Percentiles rank a stretch among this genome's conserved stretches.
Conservation (phyloP, 768 basidiomycete species). For the Dentipellis fragilis region DNA sequence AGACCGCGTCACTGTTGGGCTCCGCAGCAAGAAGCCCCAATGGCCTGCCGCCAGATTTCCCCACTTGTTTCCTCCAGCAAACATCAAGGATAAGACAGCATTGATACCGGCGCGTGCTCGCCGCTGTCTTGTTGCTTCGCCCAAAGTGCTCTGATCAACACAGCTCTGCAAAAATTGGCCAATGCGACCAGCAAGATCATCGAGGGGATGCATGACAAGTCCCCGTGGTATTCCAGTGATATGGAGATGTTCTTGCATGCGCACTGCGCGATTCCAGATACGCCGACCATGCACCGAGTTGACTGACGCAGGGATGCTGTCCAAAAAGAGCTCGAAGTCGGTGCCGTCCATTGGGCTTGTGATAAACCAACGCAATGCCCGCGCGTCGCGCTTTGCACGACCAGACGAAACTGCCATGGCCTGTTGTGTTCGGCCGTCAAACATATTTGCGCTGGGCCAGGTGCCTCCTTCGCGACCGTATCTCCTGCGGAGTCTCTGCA, state of each 20-base stretch:
- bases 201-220: background rate
- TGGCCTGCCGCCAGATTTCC: background rate
- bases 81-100: conserved; percentile 1
- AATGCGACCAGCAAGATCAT: conserved; percentile 1
- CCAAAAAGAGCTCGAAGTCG: conserved; percentile 6
- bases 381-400: conserved; percentile 8
- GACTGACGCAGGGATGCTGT: conserved; percentile 6
- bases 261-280: conserved; percentile 1
- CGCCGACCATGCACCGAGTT: background rate
- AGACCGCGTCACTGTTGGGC: background rate
- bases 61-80: too few relatives aligned
- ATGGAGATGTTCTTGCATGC: background rate
- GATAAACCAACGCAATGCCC: conserved; percentile 7
- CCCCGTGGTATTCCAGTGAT: background rate
- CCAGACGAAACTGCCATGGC: conserved; percentile 3
- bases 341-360: conserved; percentile 1
- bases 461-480: background rate
- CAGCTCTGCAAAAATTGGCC: conserved; percentile 5
- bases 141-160: conserved; percentile 1
- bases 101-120: conserved; percentile 8
- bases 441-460: conserved; percentile 4
- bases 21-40: conserved; percentile 2
- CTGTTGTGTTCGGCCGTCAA: conserved; percentile 4
- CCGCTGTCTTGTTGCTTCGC: background rate
- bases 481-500: conserved; percentile 1